Base-by-base conservation (phyloP, 352 stramenopile species). In the Phytophthora macrochlamydospora region DNA sequence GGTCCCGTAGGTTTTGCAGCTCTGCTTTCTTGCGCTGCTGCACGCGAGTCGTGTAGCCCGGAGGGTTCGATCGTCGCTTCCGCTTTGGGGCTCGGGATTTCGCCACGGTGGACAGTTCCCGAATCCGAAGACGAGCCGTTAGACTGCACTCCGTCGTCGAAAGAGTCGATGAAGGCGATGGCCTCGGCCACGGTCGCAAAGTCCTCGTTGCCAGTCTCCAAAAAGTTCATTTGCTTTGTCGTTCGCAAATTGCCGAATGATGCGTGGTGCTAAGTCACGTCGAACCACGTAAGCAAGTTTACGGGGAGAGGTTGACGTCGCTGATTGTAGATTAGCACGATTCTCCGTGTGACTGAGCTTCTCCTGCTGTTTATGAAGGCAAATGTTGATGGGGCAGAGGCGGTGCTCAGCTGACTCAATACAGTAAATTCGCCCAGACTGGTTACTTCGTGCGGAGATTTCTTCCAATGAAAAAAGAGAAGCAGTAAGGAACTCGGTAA, bases 21-120 rank as follows among this genome's bases (percentile, higher is more conserved):
- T 71, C 67, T 7, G 67, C 67, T 35, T 49, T 42, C 38, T 75
- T 75, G 3, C 53, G 63, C 9, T 35, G 67, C 46, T 67, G 56
- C 9, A 65, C 7, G 8, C 48, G 50, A 2, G 61, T 75, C 33
- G 67, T 67, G 38, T 75, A 75, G 12, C 67, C 55, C 7, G 42
- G 33, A 12, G 43, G 52, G 40, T 50, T 69, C 11, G 44, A 1
- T 4, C 51, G 56, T 37, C 42, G 60, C 50, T 60, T 65, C 28
- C 42, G 60, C 29, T 57, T 56, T 4, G 14, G 14, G 5, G 52
- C 56, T 12, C 4, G 4, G 5, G 18, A 37, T 56, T 38, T n/a
- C 51, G 2, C 24, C 14, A 40, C n/a, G 52, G 4, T 37, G 2
- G 14, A 18, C 46, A 5, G 8, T 33, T 14, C 28, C 24, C 7